Evolutionary conservation across 2,329 filamentous ascomycete species (phyloP).

Genomic region (Stachybotrys chartarum): DNA sequence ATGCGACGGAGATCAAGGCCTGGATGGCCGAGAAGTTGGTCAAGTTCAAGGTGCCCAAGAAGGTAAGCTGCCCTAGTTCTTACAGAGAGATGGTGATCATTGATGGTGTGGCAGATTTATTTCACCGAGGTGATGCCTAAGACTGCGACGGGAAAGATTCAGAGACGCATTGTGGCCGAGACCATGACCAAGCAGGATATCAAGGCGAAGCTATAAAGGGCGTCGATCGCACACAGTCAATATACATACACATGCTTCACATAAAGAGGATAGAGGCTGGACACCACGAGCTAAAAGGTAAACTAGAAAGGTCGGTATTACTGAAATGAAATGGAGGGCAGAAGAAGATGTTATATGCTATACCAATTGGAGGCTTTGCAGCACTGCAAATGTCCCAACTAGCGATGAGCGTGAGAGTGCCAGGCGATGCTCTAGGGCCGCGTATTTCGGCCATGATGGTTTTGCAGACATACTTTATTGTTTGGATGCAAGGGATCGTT

Average conservation of each 20-base stretch:
- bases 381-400: too few relatives aligned
- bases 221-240: neutral
- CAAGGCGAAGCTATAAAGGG: slow-evolving; percentile 45
- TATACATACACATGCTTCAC: neutral
- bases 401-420: too few relatives aligned
- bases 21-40: slow-evolving; percentile 66
- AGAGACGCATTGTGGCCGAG: slow-evolving; percentile 79
- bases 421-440: too few relatives aligned
- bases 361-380: too few relatives aligned
- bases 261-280: too few relatives aligned
- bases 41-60: slow-evolving; percentile 81
- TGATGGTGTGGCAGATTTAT: slow-evolving; percentile 48
- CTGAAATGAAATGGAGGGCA: too few relatives aligned
- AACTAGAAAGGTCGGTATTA: too few relatives aligned
- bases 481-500: too few relatives aligned
- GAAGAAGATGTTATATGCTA: too few relatives aligned
- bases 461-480: too few relatives aligned
- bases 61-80: slow-evolving; percentile 41
- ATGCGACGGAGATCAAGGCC: slow-evolving; percentile 53
- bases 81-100: slow-evolving; percentile 4
- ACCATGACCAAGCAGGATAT: slow-evolving; percentile 68
- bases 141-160: slow-evolving; percentile 87
- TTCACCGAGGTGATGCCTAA: slow-evolving; percentile 83
- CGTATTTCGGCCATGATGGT: too few relatives aligned
- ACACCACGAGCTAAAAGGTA: too few relatives aligned